phyloP scores from a whole-genome alignment of 352 stramenopile genomes.

The Phytophthora sp. region DNA sequence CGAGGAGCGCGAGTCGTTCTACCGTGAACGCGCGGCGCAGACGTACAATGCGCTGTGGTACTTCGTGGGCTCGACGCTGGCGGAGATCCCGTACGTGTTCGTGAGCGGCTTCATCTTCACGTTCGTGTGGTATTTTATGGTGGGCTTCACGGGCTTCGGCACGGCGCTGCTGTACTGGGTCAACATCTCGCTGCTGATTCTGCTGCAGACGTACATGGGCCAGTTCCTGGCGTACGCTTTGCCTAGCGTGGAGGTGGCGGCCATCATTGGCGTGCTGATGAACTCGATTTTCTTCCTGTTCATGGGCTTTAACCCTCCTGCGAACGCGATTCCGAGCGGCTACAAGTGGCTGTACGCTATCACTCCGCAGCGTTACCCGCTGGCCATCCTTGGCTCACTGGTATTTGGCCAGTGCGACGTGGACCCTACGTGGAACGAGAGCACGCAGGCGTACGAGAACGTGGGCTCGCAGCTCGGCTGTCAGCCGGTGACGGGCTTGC shows the following conservation, averaged over 20 bases:
- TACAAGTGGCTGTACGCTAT: constrained; percentile 32
- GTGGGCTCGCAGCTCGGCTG: constrained; percentile 27
- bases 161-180: constrained; percentile 38
- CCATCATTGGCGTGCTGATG: constrained; percentile 31
- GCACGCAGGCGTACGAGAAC: constrained; percentile 18
- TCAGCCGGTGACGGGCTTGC: constrained; percentile 24
- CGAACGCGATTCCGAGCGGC: constrained; percentile 27
- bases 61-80: constrained; percentile 61
- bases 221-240: constrained; percentile 26
- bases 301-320: constrained; percentile 33
- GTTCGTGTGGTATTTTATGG: constrained; percentile 37
- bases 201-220: constrained; percentile 44
- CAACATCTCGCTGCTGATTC: constrained; percentile 34
- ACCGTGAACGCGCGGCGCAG: constrained; percentile 90
- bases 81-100: constrained; percentile 76
- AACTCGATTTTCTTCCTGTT: constrained; percentile 35
- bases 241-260: constrained; percentile 29
- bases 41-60: constrained; percentile 92
- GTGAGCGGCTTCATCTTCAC: constrained; percentile 38
- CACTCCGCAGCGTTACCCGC: constrained; percentile 30
- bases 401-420: constrained; percentile 34
- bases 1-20: constrained; percentile 65
- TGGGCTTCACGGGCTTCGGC: constrained; percentile 42
- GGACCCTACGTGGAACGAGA: constrained; percentile 31
- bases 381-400: constrained; percentile 30